Evolutionary conservation across 2,329 filamentous ascomycete genomes (phyloP).

Genomic region (Aspergillus viridinutans): DNA sequence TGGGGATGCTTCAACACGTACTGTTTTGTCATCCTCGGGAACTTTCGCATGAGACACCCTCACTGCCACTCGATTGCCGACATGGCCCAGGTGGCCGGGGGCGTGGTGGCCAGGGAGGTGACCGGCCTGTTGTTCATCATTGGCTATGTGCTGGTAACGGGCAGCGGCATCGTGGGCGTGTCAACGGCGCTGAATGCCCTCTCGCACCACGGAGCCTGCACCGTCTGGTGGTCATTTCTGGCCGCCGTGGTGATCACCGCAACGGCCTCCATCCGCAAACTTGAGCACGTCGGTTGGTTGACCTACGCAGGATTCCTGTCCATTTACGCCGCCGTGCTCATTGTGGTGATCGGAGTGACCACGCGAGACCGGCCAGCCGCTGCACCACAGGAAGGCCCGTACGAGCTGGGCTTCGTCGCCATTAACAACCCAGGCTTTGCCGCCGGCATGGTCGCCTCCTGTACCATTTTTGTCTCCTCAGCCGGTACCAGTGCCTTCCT

Average conservation of each 20-base stretch:
- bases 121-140: conserved; percentile 54
- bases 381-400: conserved; percentile 55
- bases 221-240: conserved; percentile 54
- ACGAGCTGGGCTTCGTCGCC: conserved; percentile 55
- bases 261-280: conserved; percentile 52
- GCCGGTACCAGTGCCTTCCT: conserved; percentile 58
- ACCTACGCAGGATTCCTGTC: conserved; percentile 58
- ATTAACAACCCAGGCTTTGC: conserved; percentile 56
- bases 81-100: conserved; percentile 56
- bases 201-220: conserved; percentile 55
- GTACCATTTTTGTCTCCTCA: conserved; percentile 57
- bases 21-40: conserved; percentile 45
- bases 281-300: conserved; percentile 58
- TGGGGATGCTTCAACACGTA: conserved; percentile 49
- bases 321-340: conserved; percentile 55
- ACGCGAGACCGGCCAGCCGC: conserved; percentile 56
- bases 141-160: conserved; percentile 55
- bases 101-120: conserved; percentile 40
- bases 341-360: conserved; percentile 56
- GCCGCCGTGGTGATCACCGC: conserved; percentile 44
- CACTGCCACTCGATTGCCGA: conserved; percentile 52
- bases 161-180: conserved; percentile 55
- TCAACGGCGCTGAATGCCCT: conserved; percentile 58
- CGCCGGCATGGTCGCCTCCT: conserved; percentile 53
- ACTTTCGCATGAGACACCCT: conserved; percentile 48